Evolutionary conservation across 768 basidiomycete species (phyloP).

Genomic region (Leccinum disarticulatum): DNA sequence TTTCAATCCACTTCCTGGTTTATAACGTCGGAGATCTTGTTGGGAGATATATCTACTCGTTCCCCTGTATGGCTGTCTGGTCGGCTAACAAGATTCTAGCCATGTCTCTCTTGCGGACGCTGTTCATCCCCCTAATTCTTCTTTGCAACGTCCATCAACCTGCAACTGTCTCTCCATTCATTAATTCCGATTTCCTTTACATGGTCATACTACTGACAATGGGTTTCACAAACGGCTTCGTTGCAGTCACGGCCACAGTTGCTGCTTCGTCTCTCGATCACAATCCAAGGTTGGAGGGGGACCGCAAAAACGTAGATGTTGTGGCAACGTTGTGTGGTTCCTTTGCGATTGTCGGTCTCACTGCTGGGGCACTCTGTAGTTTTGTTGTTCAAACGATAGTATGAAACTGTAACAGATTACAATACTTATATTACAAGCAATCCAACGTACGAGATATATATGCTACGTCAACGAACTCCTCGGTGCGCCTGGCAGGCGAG

Average conservation of each 20-base stretch:
- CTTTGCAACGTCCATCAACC: constrained; percentile 78
- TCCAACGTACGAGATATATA: neutral
- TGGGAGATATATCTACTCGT: constrained; percentile 68
- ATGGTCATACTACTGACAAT: constrained; percentile 72
- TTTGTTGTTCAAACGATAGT: constrained; percentile 73
- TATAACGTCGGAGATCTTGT: constrained; percentile 73
- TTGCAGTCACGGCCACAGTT: constrained; percentile 80
- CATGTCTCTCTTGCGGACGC: constrained; percentile 65
- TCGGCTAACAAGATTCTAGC: constrained; percentile 59
- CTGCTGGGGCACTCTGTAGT: constrained; percentile 73
- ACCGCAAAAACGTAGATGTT: constrained; percentile 77
- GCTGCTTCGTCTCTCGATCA: constrained; percentile 78
- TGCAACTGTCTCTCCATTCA: constrained; percentile 37
- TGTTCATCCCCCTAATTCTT: constrained; percentile 88
- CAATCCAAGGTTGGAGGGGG: constrained; percentile 68
- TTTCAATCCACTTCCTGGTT: constrained; percentile 70
- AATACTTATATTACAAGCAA: neutral
- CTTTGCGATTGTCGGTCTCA: constrained; percentile 73
- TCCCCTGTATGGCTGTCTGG: constrained; percentile 67
- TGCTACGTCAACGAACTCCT: neutral
- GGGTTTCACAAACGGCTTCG: constrained; percentile 80
- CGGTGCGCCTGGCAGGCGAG: constrained; percentile 68
- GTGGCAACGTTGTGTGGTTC: constrained; percentile 83
- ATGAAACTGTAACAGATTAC: constrained; percentile 36
- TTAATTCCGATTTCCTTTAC: constrained; percentile 76